These are phyloP conservation scores for Leptographium flavum DNA, from an alignment of 2,329 filamentous ascomycete genomes.

Conservation along the genomic window DNA sequence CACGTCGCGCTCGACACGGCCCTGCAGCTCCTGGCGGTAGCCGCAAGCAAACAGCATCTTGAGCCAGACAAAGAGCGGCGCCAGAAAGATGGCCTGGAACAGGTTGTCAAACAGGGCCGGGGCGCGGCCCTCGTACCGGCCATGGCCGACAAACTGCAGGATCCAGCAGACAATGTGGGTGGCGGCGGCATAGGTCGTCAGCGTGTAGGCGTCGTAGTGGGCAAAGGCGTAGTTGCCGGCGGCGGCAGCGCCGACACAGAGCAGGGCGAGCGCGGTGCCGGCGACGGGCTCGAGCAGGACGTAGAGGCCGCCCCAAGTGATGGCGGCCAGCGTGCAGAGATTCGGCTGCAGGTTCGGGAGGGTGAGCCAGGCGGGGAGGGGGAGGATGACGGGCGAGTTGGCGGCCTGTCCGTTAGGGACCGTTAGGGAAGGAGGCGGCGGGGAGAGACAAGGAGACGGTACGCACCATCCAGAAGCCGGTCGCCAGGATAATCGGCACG, in stretches of 20 bases:
- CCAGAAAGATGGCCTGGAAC: conserved; percentile 80
- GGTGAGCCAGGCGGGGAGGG: conserved; percentile 51
- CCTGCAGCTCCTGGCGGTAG: conserved; percentile 77
- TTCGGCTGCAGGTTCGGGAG: conserved; percentile 54
- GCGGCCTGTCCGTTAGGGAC: conserved; percentile 34
- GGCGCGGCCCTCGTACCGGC: conserved; percentile 72
- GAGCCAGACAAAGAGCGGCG: conserved; percentile 95
- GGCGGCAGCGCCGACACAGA: conserved; percentile 64
- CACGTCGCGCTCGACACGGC: conserved; percentile 63
- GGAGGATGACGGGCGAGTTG: conserved; percentile 48
- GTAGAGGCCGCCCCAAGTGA: conserved; percentile 65
- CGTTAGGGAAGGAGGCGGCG: neutral
- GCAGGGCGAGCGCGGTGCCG: conserved; percentile 58
- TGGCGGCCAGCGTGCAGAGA: conserved; percentile 47
- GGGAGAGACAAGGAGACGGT: neutral
- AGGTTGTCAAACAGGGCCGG: conserved; percentile 86
- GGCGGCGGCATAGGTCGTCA: conserved; percentile 43
- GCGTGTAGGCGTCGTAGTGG: conserved; percentile 34
- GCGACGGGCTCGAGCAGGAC: conserved; percentile 89
- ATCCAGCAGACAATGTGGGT: conserved; percentile 64
- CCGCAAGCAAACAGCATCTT: conserved; percentile 83
- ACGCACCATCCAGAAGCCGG: conserved; percentile 54
- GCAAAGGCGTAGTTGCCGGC: conserved; percentile 60
- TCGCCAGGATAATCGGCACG: conserved; percentile 61
- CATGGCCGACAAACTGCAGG: conserved; percentile 83